Evolutionary conservation across 371 early-diverging fungal species (phyloP), one percentile per base, ranked within the genome.

Genomic region (Chytridiales sp.): DNA sequence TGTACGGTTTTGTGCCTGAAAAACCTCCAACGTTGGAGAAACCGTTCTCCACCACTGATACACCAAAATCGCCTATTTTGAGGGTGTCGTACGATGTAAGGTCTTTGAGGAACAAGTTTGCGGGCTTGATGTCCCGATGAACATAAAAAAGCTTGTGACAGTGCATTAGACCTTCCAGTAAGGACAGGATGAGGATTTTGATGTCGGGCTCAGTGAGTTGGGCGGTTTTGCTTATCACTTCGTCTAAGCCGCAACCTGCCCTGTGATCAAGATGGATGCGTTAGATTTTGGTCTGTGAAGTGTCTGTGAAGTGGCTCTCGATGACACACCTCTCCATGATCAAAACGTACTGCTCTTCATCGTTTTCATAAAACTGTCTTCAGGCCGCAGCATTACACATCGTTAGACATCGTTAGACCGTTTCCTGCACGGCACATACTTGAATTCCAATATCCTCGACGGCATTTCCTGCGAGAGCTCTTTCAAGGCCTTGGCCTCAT

Each of bases 61-160:
- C 60, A 4, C 69, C 69, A 59, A 69, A 73, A 47, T 73, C 73
- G 26, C 47, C 64, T 19, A 73, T 17, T 39, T 69, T 69, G 34
- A 69, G 17, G 1, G 64, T 54, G 0, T 54, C 15, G 24, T 51
- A 29, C 22, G 62, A 59, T 21, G 50, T 52, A n/a, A 60, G 43
- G 31, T 46, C 41, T 36, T 58, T 53, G 6, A 72, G 58, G 43
- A 72, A 35, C 4, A 67, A 29, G 32, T 72, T 72, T 4, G 62
- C 55, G 8, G 68, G 68, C 40, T 72, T 65, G 31, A 72, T 66
- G 42, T 70, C 71, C 1, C 66, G 50, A 31, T 72, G 68, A 29
- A 67, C 65, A 38, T 44, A 36, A 24, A 41, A 56, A 4, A 61
- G 43, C 26, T 32, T 49, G 46, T 72, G 72, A 26, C 56, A 41